Evolutionary conservation across 257 asterid genomes (phyloP).

Genomic region (Coffea eugenioides): DNA sequence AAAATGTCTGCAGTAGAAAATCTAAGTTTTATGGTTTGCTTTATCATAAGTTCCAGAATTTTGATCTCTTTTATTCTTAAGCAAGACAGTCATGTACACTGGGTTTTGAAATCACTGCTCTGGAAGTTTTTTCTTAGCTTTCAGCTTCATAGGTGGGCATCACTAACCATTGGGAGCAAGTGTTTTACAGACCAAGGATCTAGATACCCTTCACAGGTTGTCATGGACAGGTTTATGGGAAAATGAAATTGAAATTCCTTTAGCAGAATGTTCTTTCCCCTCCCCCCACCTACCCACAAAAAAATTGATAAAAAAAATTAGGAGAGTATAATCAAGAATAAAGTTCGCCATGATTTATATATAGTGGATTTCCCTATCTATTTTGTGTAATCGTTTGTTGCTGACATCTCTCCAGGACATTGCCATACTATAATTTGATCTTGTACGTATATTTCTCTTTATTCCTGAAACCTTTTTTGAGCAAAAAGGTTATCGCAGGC

Average conservation of each 20-base stretch:
- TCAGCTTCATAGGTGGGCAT: not conserved
- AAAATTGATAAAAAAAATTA: not conserved
- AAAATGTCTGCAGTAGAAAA: not conserved
- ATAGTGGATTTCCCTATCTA: not conserved
- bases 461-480: not conserved
- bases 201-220: not conserved
- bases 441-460: not conserved
- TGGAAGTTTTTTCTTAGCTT: not conserved
- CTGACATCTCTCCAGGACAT: not conserved
- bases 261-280: not conserved
- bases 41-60: too few species aligned
- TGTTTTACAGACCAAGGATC: not conserved
- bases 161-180: not conserved
- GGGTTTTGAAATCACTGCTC: not conserved
- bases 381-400: not conserved
- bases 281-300: too few species aligned
- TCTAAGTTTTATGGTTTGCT: too few species aligned
- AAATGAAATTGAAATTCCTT: not conserved
- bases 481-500: constrained; percentile 50
- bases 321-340: not conserved
- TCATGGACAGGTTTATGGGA: not conserved
- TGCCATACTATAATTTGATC: not conserved
- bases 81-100: not conserved
- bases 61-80: not conserved
- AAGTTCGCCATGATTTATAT: not conserved